Percentiles rank a stretch among this genome's conserved stretches.
Conservation (phyloP, 371 early-diverging fungal species). For the Lichtheimia ornata region DNA sequence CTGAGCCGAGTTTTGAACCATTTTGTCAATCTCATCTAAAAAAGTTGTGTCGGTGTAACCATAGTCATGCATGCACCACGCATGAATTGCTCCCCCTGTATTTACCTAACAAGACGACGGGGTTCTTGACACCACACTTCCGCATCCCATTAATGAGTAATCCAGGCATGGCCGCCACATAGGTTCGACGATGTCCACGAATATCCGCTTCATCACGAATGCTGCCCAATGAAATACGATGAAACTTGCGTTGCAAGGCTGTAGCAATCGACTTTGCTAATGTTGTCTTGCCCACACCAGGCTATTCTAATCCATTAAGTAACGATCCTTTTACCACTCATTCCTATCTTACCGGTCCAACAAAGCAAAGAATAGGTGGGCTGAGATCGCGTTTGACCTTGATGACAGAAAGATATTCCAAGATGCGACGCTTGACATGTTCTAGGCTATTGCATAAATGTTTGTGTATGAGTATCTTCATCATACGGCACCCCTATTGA, state of each 20-base stretch:
- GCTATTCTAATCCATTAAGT: constrained; percentile 20
- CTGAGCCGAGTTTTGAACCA: constrained; percentile 63
- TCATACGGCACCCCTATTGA: no score
- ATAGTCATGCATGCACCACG: no score
- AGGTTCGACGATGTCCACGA: constrained; percentile 87
- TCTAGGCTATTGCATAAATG: constrained; percentile 46
- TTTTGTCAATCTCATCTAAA: constrained; percentile 86
- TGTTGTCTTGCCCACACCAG: constrained; percentile 86
- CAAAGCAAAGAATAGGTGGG: constrained; percentile 81
- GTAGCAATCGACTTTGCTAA: constrained; percentile 77
- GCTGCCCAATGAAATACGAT: constrained; percentile 85
- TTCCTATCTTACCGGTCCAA: constrained; percentile 56
- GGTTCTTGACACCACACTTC: constrained; percentile 77
- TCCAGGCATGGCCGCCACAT: constrained; percentile 89
- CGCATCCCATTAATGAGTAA: constrained; percentile 76
- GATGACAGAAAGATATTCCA: constrained; percentile 83
- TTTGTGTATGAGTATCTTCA: neutral
- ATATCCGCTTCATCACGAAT: constrained; percentile 91
- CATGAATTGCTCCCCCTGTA: neutral
- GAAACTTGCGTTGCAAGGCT: constrained; percentile 79
- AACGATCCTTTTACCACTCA: neutral
- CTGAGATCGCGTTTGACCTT: constrained; percentile 66
- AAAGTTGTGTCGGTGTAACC: neutral
- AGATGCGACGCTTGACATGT: constrained; percentile 79
- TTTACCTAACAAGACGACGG: constrained; percentile 74